phyloP scores from a whole-genome alignment of 2,329 filamentous ascomycete species.

The Stachybotrys chartarum region DNA sequence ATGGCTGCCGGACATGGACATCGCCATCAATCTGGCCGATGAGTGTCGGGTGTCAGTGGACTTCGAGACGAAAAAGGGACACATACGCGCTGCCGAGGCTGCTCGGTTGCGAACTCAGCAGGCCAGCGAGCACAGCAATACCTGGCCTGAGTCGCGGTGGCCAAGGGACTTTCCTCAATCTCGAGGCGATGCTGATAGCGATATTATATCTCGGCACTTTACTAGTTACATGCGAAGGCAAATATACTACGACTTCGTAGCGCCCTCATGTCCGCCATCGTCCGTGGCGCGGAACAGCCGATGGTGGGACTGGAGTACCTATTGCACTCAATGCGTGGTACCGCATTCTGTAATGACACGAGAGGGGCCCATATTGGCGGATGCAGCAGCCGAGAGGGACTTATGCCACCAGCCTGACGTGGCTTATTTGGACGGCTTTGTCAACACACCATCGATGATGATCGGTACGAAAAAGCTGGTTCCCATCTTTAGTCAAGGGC shows the following conservation, averaged over 20 bases:
- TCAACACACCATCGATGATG: constrained; percentile 56
- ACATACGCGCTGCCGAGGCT: background rate
- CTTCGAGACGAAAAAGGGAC: background rate
- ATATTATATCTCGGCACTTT: background rate
- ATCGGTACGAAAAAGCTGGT: constrained; percentile 57
- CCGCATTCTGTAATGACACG: constrained; percentile 44
- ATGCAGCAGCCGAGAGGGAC: constrained; percentile 59
- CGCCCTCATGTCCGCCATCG: constrained; percentile 51
- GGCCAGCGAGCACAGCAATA: constrained; percentile 8
- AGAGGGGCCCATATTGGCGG: constrained; percentile 55
- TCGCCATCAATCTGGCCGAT: constrained; percentile 66
- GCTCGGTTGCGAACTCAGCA: background rate
- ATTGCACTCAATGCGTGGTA: constrained; percentile 57
- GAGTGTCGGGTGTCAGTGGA: constrained; percentile 3
- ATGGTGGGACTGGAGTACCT: constrained; percentile 55
- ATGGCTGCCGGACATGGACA: constrained; percentile 73
- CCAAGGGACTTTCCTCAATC: background rate
- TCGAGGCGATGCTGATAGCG: background rate
- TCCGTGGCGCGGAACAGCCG: constrained; percentile 52
- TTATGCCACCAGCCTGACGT: constrained; percentile 74
- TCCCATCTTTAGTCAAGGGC: constrained; percentile 71
- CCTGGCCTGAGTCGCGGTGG: background rate
- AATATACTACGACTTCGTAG: constrained; percentile 33
- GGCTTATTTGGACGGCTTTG: constrained; percentile 65
- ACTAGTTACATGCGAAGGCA: background rate